These are phyloP conservation scores for Sophora flavescens DNA, from an alignment of 306 rosid species.

Conservation along the genomic window DNA sequence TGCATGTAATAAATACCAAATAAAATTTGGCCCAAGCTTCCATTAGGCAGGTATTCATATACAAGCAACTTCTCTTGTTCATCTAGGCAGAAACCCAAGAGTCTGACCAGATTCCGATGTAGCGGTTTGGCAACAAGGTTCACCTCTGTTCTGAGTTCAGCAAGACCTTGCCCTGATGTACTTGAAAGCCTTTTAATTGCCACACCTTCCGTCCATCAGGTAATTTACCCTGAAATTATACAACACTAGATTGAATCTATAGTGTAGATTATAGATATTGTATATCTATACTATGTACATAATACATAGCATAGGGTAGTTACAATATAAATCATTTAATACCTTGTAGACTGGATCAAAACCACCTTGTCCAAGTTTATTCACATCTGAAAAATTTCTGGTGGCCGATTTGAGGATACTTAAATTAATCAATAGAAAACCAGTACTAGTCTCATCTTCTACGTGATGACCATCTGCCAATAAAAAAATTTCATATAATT, in stretches of 20 bases:
- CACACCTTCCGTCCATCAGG: slow-evolving; percentile 32
- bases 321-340: background rate
- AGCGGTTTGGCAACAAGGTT: slow-evolving; percentile 39
- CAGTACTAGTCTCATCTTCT: slow-evolving; percentile 19
- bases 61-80: slow-evolving; percentile 50
- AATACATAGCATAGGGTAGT: background rate
- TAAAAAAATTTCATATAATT: background rate
- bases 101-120: slow-evolving; percentile 41
- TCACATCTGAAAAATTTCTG: slow-evolving; percentile 42
- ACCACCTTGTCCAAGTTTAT: slow-evolving; percentile 50
- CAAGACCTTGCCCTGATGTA: slow-evolving; percentile 40
- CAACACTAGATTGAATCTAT: background rate
- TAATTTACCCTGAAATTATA: slow-evolving; percentile 32
- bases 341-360: slow-evolving; percentile 51
- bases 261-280: too few relatives aligned
- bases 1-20: slow-evolving; percentile 33
- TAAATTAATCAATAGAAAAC: slow-evolving; percentile 22
- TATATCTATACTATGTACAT: too few relatives aligned
- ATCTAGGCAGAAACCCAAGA: slow-evolving; percentile 50
- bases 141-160: slow-evolving; percentile 46
- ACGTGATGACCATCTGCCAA: slow-evolving; percentile 2
- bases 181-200: slow-evolving; percentile 45
- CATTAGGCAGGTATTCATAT: slow-evolving; percentile 47
- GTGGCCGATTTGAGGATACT: slow-evolving; percentile 35
- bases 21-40: slow-evolving; percentile 47